phyloP scores from a whole-genome alignment of 2,329 filamentous ascomycete species.

The Cytospora leucostoma region DNA sequence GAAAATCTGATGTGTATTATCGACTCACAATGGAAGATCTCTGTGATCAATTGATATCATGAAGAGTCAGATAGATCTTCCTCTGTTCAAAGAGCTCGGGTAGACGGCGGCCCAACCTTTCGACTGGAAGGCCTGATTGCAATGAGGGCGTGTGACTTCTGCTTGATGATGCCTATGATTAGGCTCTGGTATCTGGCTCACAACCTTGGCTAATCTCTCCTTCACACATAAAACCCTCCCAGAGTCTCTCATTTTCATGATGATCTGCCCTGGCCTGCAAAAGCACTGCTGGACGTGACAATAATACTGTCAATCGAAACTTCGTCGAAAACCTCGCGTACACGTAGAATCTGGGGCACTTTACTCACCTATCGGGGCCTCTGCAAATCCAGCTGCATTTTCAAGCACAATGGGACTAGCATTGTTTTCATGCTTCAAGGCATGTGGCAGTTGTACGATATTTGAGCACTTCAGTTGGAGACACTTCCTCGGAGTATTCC shows the following conservation, averaged over 20 bases:
- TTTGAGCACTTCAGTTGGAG: not conserved
- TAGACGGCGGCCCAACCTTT: not conserved
- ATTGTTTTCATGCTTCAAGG: not conserved
- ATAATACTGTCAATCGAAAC: not conserved
- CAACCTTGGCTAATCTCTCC: not conserved
- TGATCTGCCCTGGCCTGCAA: too few relatives aligned
- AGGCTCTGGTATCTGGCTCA: not conserved
- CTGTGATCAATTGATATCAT: not conserved
- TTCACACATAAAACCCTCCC: not conserved
- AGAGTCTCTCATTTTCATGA: not conserved
- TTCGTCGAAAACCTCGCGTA: not conserved
- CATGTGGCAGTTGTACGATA: not conserved
- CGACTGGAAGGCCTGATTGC: not conserved
- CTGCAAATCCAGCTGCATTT: not conserved
- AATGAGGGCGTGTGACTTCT: not conserved
- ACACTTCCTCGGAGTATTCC: not conserved
- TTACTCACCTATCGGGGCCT: not conserved
- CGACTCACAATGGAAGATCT: not conserved
- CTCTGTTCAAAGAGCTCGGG: not conserved
- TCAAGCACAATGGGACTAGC: not conserved
- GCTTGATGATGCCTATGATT: not conserved
- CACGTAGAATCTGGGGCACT: not conserved
- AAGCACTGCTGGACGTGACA: not conserved
- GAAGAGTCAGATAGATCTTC: not conserved
- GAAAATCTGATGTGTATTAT: not conserved